These are phyloP conservation scores for Raphanus sativus DNA, from an alignment of 345 rosid species.

Conservation along the genomic window DNA sequence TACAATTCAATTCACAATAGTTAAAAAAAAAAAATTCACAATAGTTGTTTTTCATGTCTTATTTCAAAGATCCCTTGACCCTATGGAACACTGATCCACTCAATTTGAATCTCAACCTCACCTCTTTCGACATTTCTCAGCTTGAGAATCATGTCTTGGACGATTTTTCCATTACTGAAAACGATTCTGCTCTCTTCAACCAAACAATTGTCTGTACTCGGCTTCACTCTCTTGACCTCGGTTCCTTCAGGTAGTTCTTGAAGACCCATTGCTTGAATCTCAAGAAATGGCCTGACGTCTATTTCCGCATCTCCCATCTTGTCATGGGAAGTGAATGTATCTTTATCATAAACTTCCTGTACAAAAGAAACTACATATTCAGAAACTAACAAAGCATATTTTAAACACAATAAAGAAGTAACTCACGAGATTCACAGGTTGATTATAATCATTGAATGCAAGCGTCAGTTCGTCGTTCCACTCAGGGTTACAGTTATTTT, in stretches of 20 bases:
- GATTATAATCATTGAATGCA: slow-evolving; percentile 43
- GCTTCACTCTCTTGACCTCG: slow-evolving; percentile 46
- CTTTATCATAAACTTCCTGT: slow-evolving; percentile 78
- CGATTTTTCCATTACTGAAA: slow-evolving; percentile 46
- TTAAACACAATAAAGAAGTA: slow-evolving; percentile 2
- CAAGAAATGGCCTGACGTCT: slow-evolving; percentile 52
- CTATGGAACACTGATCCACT: slow-evolving; percentile 46
- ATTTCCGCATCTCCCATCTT: slow-evolving; percentile 76
- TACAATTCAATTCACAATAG: background rate
- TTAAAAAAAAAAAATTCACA: background rate
- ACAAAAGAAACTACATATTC: background rate
- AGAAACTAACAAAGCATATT: background rate
- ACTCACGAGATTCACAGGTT: slow-evolving; percentile 59
- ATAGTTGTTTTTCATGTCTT: background rate
- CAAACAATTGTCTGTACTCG: slow-evolving; percentile 48
- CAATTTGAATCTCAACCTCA: slow-evolving; percentile 59
- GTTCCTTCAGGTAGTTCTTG: slow-evolving; percentile 49
- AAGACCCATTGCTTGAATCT: slow-evolving; percentile 41
- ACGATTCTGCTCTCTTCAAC: slow-evolving; percentile 54
- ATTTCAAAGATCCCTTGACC: background rate
- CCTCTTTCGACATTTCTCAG: slow-evolving; percentile 57
- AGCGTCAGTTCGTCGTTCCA: slow-evolving; percentile 80
- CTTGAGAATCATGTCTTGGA: slow-evolving; percentile 55
- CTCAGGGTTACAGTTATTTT: slow-evolving; percentile 63
- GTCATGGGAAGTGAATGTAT: slow-evolving; percentile 63